These are phyloP conservation scores for Pleurotus pulmonarius DNA, from an alignment of 768 basidiomycete species.

Conservation along the genomic window DNA sequence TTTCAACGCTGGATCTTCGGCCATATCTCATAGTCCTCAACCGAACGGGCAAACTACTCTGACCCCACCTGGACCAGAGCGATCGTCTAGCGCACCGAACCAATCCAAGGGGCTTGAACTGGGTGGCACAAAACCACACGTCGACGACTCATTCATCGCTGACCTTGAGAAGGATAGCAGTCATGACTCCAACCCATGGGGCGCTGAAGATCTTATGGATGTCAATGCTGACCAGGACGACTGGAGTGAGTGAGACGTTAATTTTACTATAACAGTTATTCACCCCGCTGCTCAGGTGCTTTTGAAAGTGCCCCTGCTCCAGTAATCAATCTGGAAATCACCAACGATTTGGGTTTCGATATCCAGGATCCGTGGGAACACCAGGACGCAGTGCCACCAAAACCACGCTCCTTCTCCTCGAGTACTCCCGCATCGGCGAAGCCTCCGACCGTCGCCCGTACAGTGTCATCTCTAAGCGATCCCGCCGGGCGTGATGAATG, in stretches of 20 bases:
- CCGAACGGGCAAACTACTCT: conserved; percentile 56
- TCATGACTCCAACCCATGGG: conserved; percentile 59
- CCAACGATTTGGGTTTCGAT: conserved; percentile 2
- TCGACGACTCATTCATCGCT: conserved; percentile 40
- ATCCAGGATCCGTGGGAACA: conserved; percentile 14
- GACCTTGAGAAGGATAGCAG: conserved; percentile 53
- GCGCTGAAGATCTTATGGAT: conserved; percentile 81
- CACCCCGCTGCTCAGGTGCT: conserved; percentile 42
- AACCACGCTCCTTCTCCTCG: conserved; percentile 18
- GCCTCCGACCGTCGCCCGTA: neutral
- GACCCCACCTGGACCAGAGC: conserved; percentile 57
- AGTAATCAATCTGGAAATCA: conserved; percentile 12
- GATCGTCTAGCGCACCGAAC: conserved; percentile 31
- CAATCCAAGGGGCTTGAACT: conserved; percentile 68
- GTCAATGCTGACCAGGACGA: conserved; percentile 91
- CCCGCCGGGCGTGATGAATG: conserved; percentile 20
- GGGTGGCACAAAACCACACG: conserved; percentile 47
- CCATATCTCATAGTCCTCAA: conserved; percentile 81
- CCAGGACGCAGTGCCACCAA: conserved; percentile 9
- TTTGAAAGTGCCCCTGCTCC: conserved; percentile 59
- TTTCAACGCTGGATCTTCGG: conserved; percentile 81
- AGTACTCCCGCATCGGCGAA: neutral
- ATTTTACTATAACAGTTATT: neutral
- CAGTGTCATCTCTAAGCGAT: neutral
- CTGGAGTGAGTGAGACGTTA: conserved; percentile 69